Evolutionary conservation across 2,329 filamentous ascomycete species (phyloP).

Genomic region (Camillea tinctor): DNA sequence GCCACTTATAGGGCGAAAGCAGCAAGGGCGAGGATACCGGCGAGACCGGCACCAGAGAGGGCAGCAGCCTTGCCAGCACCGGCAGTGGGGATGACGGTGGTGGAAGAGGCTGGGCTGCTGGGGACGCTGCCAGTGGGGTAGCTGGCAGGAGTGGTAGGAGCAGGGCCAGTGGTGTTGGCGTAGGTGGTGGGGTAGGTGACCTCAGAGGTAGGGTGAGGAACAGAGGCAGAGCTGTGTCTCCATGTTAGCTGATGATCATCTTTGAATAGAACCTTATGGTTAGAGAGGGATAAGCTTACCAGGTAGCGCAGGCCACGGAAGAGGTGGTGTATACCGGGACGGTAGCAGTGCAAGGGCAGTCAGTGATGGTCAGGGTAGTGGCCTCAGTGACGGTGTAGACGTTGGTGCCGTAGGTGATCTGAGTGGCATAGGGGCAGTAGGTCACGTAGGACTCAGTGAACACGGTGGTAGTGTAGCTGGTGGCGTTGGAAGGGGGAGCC

Average conservation of each 20-base stretch:
- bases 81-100: slow-evolving; percentile 46
- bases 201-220: slow-evolving; percentile 4
- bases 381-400: slow-evolving; percentile 70
- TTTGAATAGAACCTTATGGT: neutral
- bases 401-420: slow-evolving; percentile 60
- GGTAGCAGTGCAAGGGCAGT: slow-evolving; percentile 70
- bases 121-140: slow-evolving; percentile 7
- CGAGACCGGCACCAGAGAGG: slow-evolving; percentile 58
- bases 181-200: slow-evolving; percentile 24
- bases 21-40: slow-evolving; percentile 59
- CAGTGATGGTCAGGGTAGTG: slow-evolving; percentile 68
- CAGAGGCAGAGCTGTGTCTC: slow-evolving; percentile 25
- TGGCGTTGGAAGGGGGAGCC: slow-evolving; percentile 41
- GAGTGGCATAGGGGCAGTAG: slow-evolving; percentile 68
- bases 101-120: slow-evolving; percentile 28
- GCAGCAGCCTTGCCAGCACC: slow-evolving; percentile 56
- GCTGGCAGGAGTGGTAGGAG: slow-evolving; percentile 8
- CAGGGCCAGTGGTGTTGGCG: slow-evolving; percentile 12
- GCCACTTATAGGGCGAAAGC: slow-evolving; percentile 57
- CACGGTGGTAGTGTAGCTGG: slow-evolving; percentile 63
- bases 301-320: slow-evolving; percentile 40
- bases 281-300: slow-evolving; percentile 26
- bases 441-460: slow-evolving; percentile 63
- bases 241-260: slow-evolving; percentile 18
- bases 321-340: slow-evolving; percentile 55